Evolutionary conservation across 176 grass and related monocot species (phyloP).

Genomic region (Avena eriantha): DNA sequence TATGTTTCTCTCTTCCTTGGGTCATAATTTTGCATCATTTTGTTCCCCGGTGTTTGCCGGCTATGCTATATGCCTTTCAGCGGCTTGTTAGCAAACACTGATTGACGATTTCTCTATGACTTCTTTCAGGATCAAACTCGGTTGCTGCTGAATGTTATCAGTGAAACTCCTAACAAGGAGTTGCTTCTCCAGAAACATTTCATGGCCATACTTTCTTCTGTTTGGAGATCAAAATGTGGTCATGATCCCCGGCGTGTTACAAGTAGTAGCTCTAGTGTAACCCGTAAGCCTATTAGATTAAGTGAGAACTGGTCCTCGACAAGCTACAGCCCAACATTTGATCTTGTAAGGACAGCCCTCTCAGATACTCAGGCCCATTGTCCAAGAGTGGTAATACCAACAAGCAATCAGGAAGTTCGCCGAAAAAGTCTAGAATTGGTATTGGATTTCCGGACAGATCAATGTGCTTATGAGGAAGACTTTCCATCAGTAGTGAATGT

Average conservation of each 20-base stretch:
- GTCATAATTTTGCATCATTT: neutral
- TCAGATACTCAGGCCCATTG: slow-evolving; percentile 54
- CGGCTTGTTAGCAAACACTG: slow-evolving; percentile 8
- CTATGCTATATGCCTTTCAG: neutral
- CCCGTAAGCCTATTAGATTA: slow-evolving; percentile 40
- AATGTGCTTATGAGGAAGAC: slow-evolving; percentile 44
- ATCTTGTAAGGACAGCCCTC: slow-evolving; percentile 71
- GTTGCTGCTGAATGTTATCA: slow-evolving; percentile 81
- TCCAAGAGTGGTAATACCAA: slow-evolving; percentile 44
- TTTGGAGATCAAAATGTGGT: slow-evolving; percentile 83
- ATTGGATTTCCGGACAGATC: slow-evolving; percentile 60
- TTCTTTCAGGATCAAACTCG: slow-evolving; percentile 88
- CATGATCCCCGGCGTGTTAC: slow-evolving; percentile 25
- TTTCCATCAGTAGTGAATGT: slow-evolving; percentile 75
- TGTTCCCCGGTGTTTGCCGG: neutral
- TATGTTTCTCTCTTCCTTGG: neutral
- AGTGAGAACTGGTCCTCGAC: slow-evolving; percentile 46
- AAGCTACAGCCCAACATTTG: slow-evolving; percentile 58
- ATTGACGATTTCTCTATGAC: slow-evolving; percentile 37
- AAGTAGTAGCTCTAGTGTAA: slow-evolving; percentile 46
- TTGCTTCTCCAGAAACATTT: slow-evolving; percentile 97
- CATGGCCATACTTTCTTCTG: slow-evolving; percentile 88
- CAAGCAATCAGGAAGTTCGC: slow-evolving; percentile 38
- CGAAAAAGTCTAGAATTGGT: slow-evolving; percentile 73
- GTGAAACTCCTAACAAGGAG: slow-evolving; percentile 80